Percentiles rank a stretch among this genome's conserved stretches.
phyloP scores from a whole-genome alignment of 768 basidiomycete species.

The Auriculariales sp. region DNA sequence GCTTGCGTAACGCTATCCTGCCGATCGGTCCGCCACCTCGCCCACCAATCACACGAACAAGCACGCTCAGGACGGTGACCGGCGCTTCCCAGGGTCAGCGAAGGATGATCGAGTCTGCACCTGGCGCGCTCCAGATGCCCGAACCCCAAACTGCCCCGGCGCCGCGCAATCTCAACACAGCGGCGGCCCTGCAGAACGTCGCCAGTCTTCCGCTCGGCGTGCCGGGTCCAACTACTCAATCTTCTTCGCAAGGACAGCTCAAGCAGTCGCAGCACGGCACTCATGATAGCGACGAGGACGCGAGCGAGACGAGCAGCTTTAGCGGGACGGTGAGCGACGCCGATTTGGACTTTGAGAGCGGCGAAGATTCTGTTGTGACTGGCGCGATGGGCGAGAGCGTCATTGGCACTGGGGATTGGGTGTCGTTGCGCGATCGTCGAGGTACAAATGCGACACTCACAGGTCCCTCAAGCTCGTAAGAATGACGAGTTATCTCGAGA shows the following conservation, averaged over 20 bases:
- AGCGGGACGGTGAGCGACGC: neutral
- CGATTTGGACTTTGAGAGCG: neutral
- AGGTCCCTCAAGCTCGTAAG: neutral
- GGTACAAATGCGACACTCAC: neutral
- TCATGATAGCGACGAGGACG: neutral
- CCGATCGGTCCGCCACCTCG: conserved; percentile 28
- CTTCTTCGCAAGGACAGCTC: neutral
- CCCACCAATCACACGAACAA: too few species aligned
- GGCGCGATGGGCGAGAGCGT: too few species aligned
- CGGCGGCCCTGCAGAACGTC: neutral
- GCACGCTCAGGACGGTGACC: too few species aligned
- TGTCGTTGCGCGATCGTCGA: neutral
- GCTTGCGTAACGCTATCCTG: conserved; percentile 44
- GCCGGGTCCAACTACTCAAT: neutral
- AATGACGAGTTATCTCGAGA: too few species aligned
- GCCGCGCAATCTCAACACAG: too few species aligned
- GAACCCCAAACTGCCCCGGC: neutral
- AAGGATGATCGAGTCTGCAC: too few species aligned
- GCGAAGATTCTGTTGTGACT: too few species aligned
- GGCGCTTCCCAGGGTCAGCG: too few species aligned
- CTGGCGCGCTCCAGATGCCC: neutral
- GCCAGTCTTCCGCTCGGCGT: neutral
- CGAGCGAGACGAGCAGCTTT: neutral
- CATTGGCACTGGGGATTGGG: neutral
- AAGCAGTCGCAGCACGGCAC: neutral